Percentiles rank a stretch among this genome's conserved stretches.
Evolutionary conservation across 2,329 filamentous ascomycete species (phyloP).

Genomic region (Aureobasidium sp.): DNA sequence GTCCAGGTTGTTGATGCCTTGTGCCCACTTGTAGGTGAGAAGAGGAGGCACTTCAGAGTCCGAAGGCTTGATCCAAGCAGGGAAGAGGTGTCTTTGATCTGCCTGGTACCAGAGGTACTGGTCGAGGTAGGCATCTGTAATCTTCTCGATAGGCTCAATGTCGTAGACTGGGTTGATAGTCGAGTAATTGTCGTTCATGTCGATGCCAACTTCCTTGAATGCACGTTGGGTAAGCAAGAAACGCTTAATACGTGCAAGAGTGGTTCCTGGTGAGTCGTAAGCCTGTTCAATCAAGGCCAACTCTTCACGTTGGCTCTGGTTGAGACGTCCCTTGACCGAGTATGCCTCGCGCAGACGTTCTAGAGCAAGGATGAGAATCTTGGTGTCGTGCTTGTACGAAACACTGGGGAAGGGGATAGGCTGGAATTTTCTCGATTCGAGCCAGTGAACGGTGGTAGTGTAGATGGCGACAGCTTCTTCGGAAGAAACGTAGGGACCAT

Average conservation of each 20-base stretch:
- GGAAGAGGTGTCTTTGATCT: conserved; percentile 93
- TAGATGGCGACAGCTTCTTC: conserved; percentile 99
- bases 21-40: conserved; percentile 96
- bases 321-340: conserved; percentile 92
- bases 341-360: conserved; percentile 92
- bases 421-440: conserved; percentile 96
- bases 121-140: conserved; percentile 95
- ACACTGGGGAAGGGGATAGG: conserved; percentile 98
- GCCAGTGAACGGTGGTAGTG: conserved; percentile 97
- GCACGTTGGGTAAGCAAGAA: conserved; percentile 94
- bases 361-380: conserved; percentile 91
- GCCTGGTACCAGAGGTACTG: conserved; percentile 99
- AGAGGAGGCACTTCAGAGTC: conserved; percentile 95
- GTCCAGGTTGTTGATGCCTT: conserved; percentile 96
- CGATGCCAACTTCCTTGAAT: conserved; percentile 98
- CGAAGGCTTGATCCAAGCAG: conserved; percentile 97
- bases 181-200: conserved; percentile 99
- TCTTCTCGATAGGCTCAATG: conserved; percentile 98
- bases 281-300: conserved; percentile 95
- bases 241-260: conserved; percentile 90
- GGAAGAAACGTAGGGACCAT: conserved; percentile 94
- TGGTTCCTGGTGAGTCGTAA: conserved; percentile 95
- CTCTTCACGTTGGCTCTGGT: conserved; percentile 96
- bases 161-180: conserved; percentile 99
- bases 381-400: conserved; percentile 98